phyloP scores from a whole-genome alignment of 805 yeast genomes.

The Lipomyces starkeyi region DNA sequence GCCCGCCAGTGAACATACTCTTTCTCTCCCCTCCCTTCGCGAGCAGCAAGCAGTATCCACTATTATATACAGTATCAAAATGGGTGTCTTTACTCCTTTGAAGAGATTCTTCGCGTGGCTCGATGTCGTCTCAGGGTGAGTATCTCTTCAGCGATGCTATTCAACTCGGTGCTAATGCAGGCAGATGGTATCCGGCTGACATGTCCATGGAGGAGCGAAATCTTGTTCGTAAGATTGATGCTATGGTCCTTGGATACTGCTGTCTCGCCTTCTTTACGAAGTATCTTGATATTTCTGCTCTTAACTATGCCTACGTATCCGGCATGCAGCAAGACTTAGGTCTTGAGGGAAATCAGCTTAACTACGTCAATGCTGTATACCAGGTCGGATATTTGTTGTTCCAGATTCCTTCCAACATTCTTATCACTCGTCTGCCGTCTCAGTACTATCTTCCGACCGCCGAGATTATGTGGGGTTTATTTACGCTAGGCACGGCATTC shows the following conservation, averaged over 20 bases:
- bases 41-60: not conserved
- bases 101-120: slow-evolving; percentile 11
- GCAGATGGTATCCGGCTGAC: slow-evolving; percentile 29
- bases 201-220: slow-evolving; percentile 50
- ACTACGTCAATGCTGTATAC: slow-evolving; percentile 63
- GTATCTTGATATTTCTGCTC: slow-evolving; percentile 64
- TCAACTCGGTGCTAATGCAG: not conserved
- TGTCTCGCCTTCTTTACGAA: slow-evolving; percentile 72
- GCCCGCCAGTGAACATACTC: too few species aligned
- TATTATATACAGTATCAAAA: not conserved
- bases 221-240: slow-evolving; percentile 60
- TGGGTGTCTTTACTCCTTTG: slow-evolving; percentile 1
- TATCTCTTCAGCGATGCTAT: too few species aligned
- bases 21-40: not conserved
- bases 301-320: slow-evolving; percentile 68
- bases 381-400: slow-evolving; percentile 65
- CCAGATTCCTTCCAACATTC: slow-evolving; percentile 66
- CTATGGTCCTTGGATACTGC: slow-evolving; percentile 59
- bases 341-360: slow-evolving; percentile 66
- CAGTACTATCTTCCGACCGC: slow-evolving; percentile 60
- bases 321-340: slow-evolving; percentile 62
- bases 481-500: slow-evolving; percentile 62
- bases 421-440: slow-evolving; percentile 62
- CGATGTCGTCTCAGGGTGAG: slow-evolving; percentile 12
- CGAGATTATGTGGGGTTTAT: slow-evolving; percentile 72